phyloP scores from a whole-genome alignment of 768 basidiomycete species.

The Lactarius vividus region DNA sequence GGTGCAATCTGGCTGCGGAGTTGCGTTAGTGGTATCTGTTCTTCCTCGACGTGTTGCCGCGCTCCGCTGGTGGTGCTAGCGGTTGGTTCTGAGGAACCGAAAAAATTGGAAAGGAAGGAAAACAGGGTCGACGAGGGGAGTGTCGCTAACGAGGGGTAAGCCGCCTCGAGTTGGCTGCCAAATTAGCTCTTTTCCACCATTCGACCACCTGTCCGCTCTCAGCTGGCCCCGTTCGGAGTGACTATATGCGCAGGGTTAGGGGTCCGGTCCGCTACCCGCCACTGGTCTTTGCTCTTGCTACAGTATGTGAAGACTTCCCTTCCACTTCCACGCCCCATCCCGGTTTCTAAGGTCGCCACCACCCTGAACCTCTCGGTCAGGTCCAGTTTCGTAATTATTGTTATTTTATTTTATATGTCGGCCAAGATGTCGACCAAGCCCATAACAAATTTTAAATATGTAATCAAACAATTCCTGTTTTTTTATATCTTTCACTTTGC shows the following conservation, averaged over 20 bases:
- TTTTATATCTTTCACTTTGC: not conserved
- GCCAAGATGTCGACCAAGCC: not conserved
- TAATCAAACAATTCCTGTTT: not conserved
- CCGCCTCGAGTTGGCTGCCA: not conserved
- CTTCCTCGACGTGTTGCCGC: constrained; percentile 3
- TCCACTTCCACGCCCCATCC: no score
- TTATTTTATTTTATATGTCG: not conserved
- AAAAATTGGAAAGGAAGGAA: not conserved
- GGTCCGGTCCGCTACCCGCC: not conserved
- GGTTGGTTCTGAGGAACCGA: constrained; percentile 16
- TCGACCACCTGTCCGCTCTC: not conserved
- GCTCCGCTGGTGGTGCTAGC: not conserved
- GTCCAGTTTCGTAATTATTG: not conserved
- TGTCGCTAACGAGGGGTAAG: not conserved
- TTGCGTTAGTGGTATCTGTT: constrained; percentile 23
- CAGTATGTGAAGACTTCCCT: no score
- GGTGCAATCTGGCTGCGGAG: constrained; percentile 6
- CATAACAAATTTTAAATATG: not conserved
- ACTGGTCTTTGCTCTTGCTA: no score
- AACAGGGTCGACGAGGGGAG: constrained; percentile 17
- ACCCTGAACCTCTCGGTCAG: not conserved
- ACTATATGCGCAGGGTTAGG: not conserved
- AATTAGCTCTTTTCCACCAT: not conserved
- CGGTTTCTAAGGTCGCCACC: not conserved
- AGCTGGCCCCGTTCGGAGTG: no score